Base-by-base conservation (phyloP, 2,329 filamentous ascomycete genomes). In the Exophiala sp. region DNA sequence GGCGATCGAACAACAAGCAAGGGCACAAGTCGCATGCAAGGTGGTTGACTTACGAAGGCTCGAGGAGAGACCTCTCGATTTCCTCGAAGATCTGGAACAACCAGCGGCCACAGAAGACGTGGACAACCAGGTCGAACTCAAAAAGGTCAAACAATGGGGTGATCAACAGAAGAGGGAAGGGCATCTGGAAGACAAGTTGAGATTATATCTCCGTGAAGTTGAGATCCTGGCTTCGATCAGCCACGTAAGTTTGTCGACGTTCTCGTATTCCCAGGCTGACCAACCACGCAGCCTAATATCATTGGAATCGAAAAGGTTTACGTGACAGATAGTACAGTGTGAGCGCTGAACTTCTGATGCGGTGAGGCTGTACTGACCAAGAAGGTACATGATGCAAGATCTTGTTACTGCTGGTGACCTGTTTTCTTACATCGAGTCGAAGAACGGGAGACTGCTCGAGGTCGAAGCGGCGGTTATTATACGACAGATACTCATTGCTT, bases 341-440 rank as follows among this genome's bases (percentile, higher is more conserved):
- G 61, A 65, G 72, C 64, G 5, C 6, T 38, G 24, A 32, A 34
- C 14, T 12, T n/a, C 9, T 12, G 24, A 3, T 29, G 24, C 24
- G 24, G 24, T 29, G 7, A 3, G 2, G 5, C 4, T 29, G 2
- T 29, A 32, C 63, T 67, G 45, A 64, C 12, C 3, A 5, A 41
- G 24, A 52, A 80, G 78, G 14, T 86, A 82, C 64, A 79, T 85
- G 50, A 81, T 85, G 55, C 76, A 83, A 63, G 82, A 85, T 41
- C 72, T 85, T 8, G 66, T 83, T 44, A 78, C 80, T 2, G 81
- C 75, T 5, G 83, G 83, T 11, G 82, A 86, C 61, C 70, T 86
- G 1, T 79, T 83, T 59, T 85, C 82, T 0, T 84, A 78, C 57
- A 68, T 84, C 12, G 75, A 80, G 39, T 75, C 70, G 54, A 78